Evolutionary conservation across 805 yeast species (phyloP).

Genomic region (Yarrowia osloensis): DNA sequence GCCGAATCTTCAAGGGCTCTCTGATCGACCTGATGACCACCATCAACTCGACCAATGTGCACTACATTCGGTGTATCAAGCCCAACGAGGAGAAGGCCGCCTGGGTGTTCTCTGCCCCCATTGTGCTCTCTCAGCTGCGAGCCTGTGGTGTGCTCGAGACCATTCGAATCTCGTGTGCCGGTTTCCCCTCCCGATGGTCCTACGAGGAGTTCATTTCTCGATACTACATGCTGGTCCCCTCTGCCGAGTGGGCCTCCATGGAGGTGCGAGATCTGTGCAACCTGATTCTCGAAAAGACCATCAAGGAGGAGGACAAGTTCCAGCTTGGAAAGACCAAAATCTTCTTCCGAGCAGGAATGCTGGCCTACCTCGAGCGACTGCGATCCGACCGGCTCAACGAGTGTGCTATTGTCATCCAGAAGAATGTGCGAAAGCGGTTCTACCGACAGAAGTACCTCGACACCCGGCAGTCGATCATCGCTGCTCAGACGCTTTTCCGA

Average conservation of each 20-base stretch:
- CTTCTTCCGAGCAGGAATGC: slow-evolving; percentile 94
- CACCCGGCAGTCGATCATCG: slow-evolving; percentile 54
- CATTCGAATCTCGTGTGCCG: slow-evolving; percentile 94
- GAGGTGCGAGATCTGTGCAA: slow-evolving; percentile 66
- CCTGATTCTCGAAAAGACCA: slow-evolving; percentile 63
- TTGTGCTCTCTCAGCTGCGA: slow-evolving; percentile 92
- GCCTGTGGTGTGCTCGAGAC: slow-evolving; percentile 99
- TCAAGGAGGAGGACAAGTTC: slow-evolving; percentile 67
- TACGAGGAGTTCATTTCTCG: slow-evolving; percentile 90
- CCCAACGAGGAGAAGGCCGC: slow-evolving; percentile 94
- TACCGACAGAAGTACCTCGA: slow-evolving; percentile 63
- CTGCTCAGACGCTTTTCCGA: slow-evolving; percentile 62
- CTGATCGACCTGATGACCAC: slow-evolving; percentile 91
- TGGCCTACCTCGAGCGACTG: slow-evolving; percentile 84
- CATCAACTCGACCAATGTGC: slow-evolving; percentile 91
- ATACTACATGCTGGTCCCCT: slow-evolving; percentile 78
- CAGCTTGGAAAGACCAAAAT: slow-evolving; percentile 93
- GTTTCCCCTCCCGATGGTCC: slow-evolving; percentile 95
- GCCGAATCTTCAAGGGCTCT: slow-evolving; percentile 90
- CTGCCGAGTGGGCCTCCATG: slow-evolving; percentile 60
- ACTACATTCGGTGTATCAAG: slow-evolving; percentile 94
- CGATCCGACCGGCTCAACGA: slow-evolving; percentile 74
- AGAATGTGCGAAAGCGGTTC: slow-evolving; percentile 66
- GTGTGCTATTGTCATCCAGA: slow-evolving; percentile 84
- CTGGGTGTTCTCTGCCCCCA: slow-evolving; percentile 92